Percentiles rank a stretch among this genome's conserved stretches.
phyloP scores from a whole-genome alignment of 192 early-diverging fungal species.

The Backusella australiensis region DNA sequence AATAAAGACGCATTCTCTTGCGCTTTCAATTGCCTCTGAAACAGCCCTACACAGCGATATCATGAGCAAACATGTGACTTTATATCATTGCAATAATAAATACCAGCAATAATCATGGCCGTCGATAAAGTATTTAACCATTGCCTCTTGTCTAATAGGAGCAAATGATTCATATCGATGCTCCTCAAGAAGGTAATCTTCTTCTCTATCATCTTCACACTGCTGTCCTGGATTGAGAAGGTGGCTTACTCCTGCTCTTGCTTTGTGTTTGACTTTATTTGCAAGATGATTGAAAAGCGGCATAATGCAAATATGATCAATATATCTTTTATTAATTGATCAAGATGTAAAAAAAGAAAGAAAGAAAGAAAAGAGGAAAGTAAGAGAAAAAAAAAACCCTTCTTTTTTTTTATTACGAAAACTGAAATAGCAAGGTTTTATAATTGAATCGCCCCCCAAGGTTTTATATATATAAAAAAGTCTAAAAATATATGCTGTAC shows the following conservation, averaged over 20 bases:
- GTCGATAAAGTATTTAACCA: slow-evolving; percentile 73
- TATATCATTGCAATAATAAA: too few relatives aligned
- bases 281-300: slow-evolving; percentile 14
- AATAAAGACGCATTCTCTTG: slow-evolving; percentile 63
- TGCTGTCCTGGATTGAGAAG: slow-evolving; percentile 31
- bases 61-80: neutral
- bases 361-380: neutral
- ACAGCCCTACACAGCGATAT: slow-evolving; percentile 39
- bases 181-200: slow-evolving; percentile 32
- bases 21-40: slow-evolving; percentile 67
- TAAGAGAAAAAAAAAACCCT: neutral
- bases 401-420: neutral
- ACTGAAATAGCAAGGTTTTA: neutral
- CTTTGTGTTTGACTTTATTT: slow-evolving; percentile 9
- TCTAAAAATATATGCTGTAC: slow-evolving; percentile 2
- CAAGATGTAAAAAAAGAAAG: too few relatives aligned
- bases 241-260: neutral
- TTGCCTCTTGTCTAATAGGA: slow-evolving; percentile 61
- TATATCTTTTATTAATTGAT: neutral
- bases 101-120: slow-evolving; percentile 74
- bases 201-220: slow-evolving; percentile 42
- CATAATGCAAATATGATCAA: neutral
- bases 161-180: slow-evolving; percentile 75
- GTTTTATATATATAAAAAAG: neutral
- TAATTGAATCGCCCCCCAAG: neutral